Evolutionary conservation across 2,329 filamentous ascomycete genomes (phyloP).

Genomic region (Sporothrix luriei): DNA sequence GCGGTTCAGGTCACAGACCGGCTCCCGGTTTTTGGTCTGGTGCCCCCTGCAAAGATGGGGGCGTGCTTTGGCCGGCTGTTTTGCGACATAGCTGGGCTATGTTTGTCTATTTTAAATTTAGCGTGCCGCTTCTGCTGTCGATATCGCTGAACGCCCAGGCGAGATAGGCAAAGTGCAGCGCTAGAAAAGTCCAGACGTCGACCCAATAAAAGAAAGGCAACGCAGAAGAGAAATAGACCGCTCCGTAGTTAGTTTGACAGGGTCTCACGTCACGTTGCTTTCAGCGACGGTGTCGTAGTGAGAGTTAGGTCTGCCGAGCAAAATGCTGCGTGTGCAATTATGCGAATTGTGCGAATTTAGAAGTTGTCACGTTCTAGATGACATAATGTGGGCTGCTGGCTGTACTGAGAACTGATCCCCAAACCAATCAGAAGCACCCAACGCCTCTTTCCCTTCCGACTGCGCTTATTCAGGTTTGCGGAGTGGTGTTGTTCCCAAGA

Average conservation of each 20-base stretch:
- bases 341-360: not conserved
- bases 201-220: not conserved
- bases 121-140: conserved; percentile 9
- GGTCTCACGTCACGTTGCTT: conserved; percentile 1
- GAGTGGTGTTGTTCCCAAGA: too few species aligned
- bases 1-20: not conserved
- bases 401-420: conserved; percentile 1
- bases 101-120: conserved; percentile 10
- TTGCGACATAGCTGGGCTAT: conserved; percentile 14
- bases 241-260: not conserved
- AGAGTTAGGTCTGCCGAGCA: not conserved
- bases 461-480: conserved; percentile 19
- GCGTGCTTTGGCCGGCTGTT: conserved; percentile 17
- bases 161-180: not conserved
- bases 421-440: conserved; percentile 11
- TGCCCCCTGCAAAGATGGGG: not conserved
- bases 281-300: not conserved
- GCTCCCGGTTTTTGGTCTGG: not conserved
- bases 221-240: not conserved
- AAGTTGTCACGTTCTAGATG: not conserved
- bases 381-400: conserved; percentile 20
- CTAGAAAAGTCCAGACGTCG: too few species aligned
- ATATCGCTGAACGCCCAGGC: not conserved
- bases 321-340: not conserved
- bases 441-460: not conserved